phyloP scores from a whole-genome alignment of 1,284 basidiomycete genomes.

The Moesziomyces parantarcticus region DNA sequence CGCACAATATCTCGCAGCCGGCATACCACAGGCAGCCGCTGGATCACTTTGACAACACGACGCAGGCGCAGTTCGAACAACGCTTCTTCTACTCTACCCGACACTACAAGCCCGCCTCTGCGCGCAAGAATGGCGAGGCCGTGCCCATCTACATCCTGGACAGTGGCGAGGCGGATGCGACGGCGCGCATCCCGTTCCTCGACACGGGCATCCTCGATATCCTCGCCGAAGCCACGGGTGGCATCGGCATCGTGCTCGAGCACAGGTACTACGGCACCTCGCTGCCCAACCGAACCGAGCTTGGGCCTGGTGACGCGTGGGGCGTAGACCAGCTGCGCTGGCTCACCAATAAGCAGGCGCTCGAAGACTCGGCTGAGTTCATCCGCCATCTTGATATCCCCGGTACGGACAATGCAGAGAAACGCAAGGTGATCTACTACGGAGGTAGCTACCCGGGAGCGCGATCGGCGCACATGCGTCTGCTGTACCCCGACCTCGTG shows the following conservation, averaged over 20 bases:
- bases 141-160: constrained; percentile 67
- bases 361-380: constrained; percentile 92
- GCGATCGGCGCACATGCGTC: constrained; percentile 88
- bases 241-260: constrained; percentile 86
- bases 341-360: constrained; percentile 87
- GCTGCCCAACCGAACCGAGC: constrained; percentile 81
- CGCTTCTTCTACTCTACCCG: constrained; percentile 87
- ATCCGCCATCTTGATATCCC: constrained; percentile 81
- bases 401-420: constrained; percentile 75
- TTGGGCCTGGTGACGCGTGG: constrained; percentile 70
- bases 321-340: constrained; percentile 74
- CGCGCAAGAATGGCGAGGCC: constrained; percentile 73
- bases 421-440: constrained; percentile 84
- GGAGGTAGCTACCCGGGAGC: constrained; percentile 88
- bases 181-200: constrained; percentile 58
- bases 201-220: constrained; percentile 82
- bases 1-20: constrained; percentile 39
- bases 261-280: constrained; percentile 75
- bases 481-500: constrained; percentile 86
- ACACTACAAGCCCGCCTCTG: constrained; percentile 83
- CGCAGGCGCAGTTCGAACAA: constrained; percentile 70
- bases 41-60: constrained; percentile 74
- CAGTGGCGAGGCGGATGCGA: constrained; percentile 66
- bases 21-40: constrained; percentile 79
- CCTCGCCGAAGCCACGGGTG: constrained; percentile 82